Percentiles rank a stretch among this genome's conserved stretches.
phyloP scores from a whole-genome alignment of 306 rosid genomes.

The Prunus mira region DNA sequence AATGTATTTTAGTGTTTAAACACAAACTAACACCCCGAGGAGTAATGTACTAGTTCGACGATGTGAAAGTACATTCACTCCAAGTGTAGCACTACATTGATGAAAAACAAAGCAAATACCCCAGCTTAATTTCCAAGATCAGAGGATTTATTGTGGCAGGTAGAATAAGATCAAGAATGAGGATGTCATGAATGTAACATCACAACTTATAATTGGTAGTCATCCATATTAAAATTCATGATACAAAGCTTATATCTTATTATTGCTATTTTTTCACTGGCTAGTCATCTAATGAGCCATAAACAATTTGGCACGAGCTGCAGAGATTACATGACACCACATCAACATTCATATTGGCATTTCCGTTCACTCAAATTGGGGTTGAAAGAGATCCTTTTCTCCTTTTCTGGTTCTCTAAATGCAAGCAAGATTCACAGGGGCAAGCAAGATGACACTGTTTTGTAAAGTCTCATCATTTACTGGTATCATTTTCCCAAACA shows the following conservation, averaged over 20 bases:
- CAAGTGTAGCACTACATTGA: too few species aligned
- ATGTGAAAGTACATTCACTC: too few species aligned
- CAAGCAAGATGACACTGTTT: not conserved
- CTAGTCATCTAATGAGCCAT: conserved; percentile 4
- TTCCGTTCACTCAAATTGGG: not conserved
- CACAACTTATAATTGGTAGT: not conserved
- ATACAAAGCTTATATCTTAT: not conserved
- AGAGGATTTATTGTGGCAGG: not conserved
- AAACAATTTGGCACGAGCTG: not conserved
- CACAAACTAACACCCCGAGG: too few species aligned
- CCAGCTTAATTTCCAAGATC: too few species aligned
- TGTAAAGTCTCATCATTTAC: conserved; percentile 26
- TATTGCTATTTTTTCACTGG: not conserved
- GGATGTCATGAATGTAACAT: not conserved
- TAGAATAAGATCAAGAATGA: not conserved
- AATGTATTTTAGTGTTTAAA: too few species aligned
- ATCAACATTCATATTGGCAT: not conserved
- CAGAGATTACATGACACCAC: not conserved
- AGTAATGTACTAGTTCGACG: too few species aligned
- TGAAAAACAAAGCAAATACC: too few species aligned
- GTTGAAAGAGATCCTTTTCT: not conserved
- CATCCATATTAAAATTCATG: not conserved
- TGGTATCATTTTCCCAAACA: conserved; percentile 64
- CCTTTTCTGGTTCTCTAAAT: not conserved
- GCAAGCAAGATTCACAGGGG: conserved; percentile 1